Conservation (phyloP, 202 grass and related monocot genomes). For the Cymbopogon flexuosus region DNA sequence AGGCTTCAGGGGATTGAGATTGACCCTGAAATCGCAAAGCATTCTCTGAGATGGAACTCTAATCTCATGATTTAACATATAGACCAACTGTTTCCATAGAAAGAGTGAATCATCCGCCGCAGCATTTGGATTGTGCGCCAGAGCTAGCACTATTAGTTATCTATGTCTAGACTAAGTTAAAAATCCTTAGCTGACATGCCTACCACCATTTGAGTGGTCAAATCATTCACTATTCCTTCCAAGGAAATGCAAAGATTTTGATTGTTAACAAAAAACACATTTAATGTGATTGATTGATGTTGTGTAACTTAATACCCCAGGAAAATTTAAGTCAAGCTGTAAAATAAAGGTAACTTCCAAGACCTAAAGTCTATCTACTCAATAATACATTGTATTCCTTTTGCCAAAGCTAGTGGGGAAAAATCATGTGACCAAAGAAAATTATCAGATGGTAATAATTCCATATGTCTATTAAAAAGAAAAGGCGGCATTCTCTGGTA, state of each 20-base stretch:
- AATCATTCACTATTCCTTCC: neutral
- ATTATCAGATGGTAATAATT: neutral
- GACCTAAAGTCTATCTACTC: neutral
- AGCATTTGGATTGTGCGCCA: neutral
- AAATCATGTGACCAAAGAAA: neutral
- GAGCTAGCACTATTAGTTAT: conserved; percentile 22
- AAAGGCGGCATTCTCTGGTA: neutral
- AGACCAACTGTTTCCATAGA: neutral
- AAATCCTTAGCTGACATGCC: neutral
- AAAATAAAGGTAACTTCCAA: neutral
- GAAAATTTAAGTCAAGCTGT: neutral
- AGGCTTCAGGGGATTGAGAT: conserved; percentile 35
- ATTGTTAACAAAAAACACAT: neutral
- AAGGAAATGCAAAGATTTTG: neutral
- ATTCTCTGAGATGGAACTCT: conserved; percentile 38
- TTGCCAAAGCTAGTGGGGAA: neutral
- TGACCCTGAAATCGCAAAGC: conserved; percentile 34
- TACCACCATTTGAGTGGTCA: neutral
- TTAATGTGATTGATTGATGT: neutral
- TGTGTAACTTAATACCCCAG: conserved; percentile 18
- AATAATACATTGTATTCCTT: neutral
- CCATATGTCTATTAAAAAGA: neutral
- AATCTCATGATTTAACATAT: conserved; percentile 39
- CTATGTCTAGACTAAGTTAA: conserved; percentile 1
- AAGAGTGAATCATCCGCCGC: conserved; percentile 6